These are phyloP conservation scores for Aureobasidium mangrovei DNA, from an alignment of 2,329 filamentous ascomycete species.

Conservation along the genomic window DNA sequence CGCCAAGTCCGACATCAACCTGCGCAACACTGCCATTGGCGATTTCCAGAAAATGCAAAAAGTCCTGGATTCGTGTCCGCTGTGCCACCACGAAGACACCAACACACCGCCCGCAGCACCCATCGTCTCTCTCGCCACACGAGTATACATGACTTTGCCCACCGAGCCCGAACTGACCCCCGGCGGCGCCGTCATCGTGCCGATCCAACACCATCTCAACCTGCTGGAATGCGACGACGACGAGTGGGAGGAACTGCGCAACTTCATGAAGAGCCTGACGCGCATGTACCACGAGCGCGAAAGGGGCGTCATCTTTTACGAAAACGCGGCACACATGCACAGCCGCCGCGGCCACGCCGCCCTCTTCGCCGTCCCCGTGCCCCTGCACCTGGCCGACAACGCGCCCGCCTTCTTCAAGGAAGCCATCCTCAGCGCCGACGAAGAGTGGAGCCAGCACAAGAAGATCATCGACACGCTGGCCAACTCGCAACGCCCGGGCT, in stretches of 20 bases:
- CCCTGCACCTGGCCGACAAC: conserved; percentile 81
- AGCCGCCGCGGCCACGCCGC: conserved; percentile 69
- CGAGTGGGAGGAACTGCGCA: conserved; percentile 97
- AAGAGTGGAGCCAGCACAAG: conserved; percentile 92
- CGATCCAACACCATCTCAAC: conserved; percentile 77
- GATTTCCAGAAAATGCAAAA: conserved; percentile 86
- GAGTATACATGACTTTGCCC: conserved; percentile 78
- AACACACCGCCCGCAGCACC: conserved; percentile 71
- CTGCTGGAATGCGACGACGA: conserved; percentile 97
- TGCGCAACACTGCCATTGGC: conserved; percentile 77
- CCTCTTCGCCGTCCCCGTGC: conserved; percentile 77
- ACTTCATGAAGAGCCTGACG: conserved; percentile 96
- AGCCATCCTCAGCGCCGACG: conserved; percentile 77
- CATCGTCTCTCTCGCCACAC: conserved; percentile 73
- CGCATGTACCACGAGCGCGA: conserved; percentile 92
- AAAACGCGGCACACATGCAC: conserved; percentile 79
- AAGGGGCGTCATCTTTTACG: conserved; percentile 90
- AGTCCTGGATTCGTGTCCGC: conserved; percentile 76
- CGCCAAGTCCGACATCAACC: conserved; percentile 76
- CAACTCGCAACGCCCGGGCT: conserved; percentile 49
- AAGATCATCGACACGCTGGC: conserved; percentile 85
- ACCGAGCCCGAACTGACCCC: conserved; percentile 81
- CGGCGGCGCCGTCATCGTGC: conserved; percentile 80
- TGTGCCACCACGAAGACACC: conserved; percentile 87
- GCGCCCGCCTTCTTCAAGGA: conserved; percentile 93